Evolutionary conservation across 2,329 filamentous ascomycete species (phyloP).

Genomic region (Blastomyces gilchristii): DNA sequence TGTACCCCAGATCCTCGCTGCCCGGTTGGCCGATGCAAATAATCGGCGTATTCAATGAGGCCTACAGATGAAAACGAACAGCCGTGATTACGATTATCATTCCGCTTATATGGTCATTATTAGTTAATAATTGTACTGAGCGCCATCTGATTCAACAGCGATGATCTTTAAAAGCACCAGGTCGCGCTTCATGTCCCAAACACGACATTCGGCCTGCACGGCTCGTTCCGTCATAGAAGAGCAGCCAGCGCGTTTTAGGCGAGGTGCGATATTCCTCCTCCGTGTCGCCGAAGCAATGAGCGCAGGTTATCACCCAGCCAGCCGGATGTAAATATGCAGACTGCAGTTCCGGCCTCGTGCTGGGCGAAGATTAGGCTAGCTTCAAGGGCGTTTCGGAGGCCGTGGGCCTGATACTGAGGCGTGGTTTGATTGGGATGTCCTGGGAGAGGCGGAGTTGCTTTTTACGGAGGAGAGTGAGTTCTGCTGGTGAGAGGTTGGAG

Average conservation of each 20-base stretch:
- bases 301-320: constrained; percentile 42
- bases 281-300: constrained; percentile 42
- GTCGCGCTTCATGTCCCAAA: constrained; percentile 38
- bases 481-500: not conserved
- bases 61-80: constrained; percentile 13
- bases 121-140: not conserved
- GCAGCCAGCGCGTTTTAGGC: constrained; percentile 30
- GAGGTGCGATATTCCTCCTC: constrained; percentile 24
- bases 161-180: constrained; percentile 39
- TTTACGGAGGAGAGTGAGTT: constrained; percentile 11
- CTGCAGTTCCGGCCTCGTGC: constrained; percentile 42
- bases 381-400: constrained; percentile 8
- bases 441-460: constrained; percentile 11
- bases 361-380: constrained; percentile 39
- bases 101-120: not conserved
- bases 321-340: constrained; percentile 35
- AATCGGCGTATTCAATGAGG: constrained; percentile 16
- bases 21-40: constrained; percentile 36
- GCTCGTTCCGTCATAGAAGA: constrained; percentile 35
- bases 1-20: constrained; percentile 37
- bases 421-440: not conserved
- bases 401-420: not conserved
- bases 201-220: constrained; percentile 32
- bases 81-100: not conserved
- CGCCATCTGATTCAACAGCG: constrained; percentile 19